Evolutionary conservation across 2,329 filamentous ascomycete species (phyloP).

Genomic region (Exophiala alcalophila): DNA sequence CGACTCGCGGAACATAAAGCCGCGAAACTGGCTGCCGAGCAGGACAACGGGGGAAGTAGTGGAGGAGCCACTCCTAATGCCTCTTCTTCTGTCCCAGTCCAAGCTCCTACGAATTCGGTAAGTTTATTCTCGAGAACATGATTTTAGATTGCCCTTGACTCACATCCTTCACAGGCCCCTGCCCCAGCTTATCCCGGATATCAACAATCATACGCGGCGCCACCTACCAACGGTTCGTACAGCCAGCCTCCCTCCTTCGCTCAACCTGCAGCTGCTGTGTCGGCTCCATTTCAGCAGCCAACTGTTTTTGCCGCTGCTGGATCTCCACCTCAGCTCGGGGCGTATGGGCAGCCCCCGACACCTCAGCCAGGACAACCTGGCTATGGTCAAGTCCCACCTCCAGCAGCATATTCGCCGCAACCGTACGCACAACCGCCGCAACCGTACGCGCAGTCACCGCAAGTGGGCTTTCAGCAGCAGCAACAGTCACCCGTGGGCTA

Average conservation of each 20-base stretch:
- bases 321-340: conserved; percentile 15
- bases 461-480: conserved; percentile 24
- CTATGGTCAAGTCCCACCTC: conserved; percentile 18
- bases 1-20: conserved; percentile 74
- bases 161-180: conserved; percentile 15
- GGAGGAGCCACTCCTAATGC: conserved; percentile 57
- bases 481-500: conserved; percentile 24
- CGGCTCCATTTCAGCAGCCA: conserved; percentile 19
- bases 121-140: conserved; percentile 41
- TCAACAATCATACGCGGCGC: conserved; percentile 27
- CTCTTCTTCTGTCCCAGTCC: conserved; percentile 47
- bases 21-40: conserved; percentile 56
- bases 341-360: conserved; percentile 30
- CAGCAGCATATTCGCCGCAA: conserved; percentile 21
- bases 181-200: conserved; percentile 24
- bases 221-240: conserved; percentile 28
- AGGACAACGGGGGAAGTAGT: conserved; percentile 54
- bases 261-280: conserved; percentile 19
- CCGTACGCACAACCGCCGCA: conserved; percentile 27
- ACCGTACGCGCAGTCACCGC: conserved; percentile 15
- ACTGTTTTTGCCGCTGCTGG: conserved; percentile 13
- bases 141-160: conserved; percentile 6
- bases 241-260: conserved; percentile 25
- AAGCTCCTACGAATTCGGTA: conserved; percentile 41
- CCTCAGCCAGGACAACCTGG: conserved; percentile 28